Evolutionary conservation across 441 rosid genomes (phyloP), one percentile per base, ranked within the genome.

Genomic region (Corymbia calophylla): DNA sequence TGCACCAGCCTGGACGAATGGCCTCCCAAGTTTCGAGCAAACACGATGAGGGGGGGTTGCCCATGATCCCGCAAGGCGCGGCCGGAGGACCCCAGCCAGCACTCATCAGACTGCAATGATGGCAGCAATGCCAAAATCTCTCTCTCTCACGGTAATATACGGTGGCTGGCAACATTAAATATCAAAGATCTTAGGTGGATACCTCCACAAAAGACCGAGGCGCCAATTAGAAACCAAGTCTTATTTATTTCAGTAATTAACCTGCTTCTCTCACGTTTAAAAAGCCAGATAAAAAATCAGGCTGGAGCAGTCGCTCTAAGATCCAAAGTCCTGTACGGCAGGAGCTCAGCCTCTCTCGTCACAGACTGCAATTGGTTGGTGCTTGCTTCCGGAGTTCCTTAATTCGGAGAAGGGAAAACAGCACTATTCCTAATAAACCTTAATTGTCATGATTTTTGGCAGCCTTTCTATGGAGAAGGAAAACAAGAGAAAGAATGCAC

Each of bases 1-100:
- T n/a, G 0, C 16, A 0, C 7, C 31, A 29, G 27, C 14, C 68
- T n/a, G 13, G 1, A 18, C 0, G 32, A 31, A n/a, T 16, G 39
- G 73, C 39, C 39, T 16, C 21, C 35, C 8, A 7, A 17, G 13
- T 5, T 17, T 68, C 2, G 44, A 31, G 77, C 23, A 32, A 68
- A 68, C 44, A 9, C 25, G 11, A 17, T 17, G 44, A 68, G 11
- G 23, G 6, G 6, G 80, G 4, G 4, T 68, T 13, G 4, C 47
- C 25, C 2, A 23, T 6, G 80, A 32, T 18, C 80, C 25, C 11
- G 7, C 80, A 4, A 5, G 12, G 25, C 44, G 8, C 32, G 39
- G 14, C 7, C 47, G 12, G 80, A 13, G 1, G 25, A 32, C 19
- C 47, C 3, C 47, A 1, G 3, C 25, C 4, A 4, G 9, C 47